phyloP scores from a whole-genome alignment of 345 rosid genomes.

The Linum lewisii region DNA sequence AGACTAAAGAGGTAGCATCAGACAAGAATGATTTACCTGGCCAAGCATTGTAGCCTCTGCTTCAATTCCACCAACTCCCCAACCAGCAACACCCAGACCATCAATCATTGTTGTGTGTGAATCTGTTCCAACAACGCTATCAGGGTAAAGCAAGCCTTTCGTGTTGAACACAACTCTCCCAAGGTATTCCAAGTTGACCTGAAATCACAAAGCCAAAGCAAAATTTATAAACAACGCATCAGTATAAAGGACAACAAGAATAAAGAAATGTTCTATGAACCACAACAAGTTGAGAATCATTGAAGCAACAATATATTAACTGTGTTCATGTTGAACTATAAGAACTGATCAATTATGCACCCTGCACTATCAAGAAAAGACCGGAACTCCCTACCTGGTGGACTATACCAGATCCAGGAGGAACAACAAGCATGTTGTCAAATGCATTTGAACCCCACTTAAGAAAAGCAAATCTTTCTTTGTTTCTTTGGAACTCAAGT shows the following conservation, averaged over 20 bases:
- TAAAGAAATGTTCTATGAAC: not conserved
- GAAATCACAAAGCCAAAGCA: constrained; percentile 14
- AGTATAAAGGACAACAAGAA: not conserved
- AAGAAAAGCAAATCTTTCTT: constrained; percentile 87
- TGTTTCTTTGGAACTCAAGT: constrained; percentile 73
- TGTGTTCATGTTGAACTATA: not conserved
- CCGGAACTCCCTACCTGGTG: constrained; percentile 53
- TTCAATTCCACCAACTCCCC: constrained; percentile 98
- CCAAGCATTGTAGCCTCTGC: constrained; percentile 99
- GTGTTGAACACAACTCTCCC: constrained; percentile 88
- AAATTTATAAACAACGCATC: not conserved
- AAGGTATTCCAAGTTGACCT: constrained; percentile 89
- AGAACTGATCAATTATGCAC: not conserved
- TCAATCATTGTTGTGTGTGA: constrained; percentile 98
- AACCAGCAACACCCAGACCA: constrained; percentile 94
- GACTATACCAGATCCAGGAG: constrained; percentile 94
- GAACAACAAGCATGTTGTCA: constrained; percentile 89
- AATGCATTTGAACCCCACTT: constrained; percentile 96
- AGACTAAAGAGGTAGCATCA: not conserved
- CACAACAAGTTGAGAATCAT: not conserved
- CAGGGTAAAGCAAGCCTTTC: constrained; percentile 72
- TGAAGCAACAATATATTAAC: not conserved
- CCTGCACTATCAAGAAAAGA: not conserved
- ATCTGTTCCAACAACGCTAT: constrained; percentile 94
- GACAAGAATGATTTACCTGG: constrained; percentile 42